A percentile compares a stretch with the other conserved stretches of the same genome.
These are phyloP conservation scores for Sugiyamaella marilandica DNA, from an alignment of 805 yeast species.

Conservation along the genomic window DNA sequence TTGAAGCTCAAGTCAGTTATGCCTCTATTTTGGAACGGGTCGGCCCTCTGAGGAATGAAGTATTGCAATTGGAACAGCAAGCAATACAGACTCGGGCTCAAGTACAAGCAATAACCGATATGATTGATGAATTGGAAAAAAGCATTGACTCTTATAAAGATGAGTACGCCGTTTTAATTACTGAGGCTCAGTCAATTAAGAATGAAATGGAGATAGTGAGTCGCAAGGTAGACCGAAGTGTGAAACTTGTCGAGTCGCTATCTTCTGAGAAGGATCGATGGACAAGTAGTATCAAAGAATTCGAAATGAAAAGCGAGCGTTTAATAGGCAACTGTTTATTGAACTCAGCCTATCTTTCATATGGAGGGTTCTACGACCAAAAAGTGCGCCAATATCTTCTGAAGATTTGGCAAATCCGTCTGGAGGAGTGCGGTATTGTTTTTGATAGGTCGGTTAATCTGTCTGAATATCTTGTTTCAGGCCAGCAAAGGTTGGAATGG, in stretches of 20 bases:
- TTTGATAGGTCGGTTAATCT: slow-evolving; percentile 32
- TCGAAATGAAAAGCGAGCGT: slow-evolving; percentile 40
- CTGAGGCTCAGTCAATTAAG: slow-evolving; percentile 74
- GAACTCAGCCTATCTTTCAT: slow-evolving; percentile 56
- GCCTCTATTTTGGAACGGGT: slow-evolving; percentile 63
- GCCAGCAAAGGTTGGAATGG: slow-evolving; percentile 48
- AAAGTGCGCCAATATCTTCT: slow-evolving; percentile 38
- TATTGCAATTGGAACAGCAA: slow-evolving; percentile 51
- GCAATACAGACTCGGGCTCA: slow-evolving; percentile 62
- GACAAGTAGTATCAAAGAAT: slow-evolving; percentile 54
- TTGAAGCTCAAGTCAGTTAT: slow-evolving; percentile 79
- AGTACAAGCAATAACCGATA: slow-evolving; percentile 68
- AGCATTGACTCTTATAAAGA: slow-evolving; percentile 65
- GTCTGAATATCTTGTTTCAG: slow-evolving; percentile 37
- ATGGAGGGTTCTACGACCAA: slow-evolving; percentile 57
- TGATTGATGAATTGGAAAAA: slow-evolving; percentile 68
- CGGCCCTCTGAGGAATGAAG: slow-evolving; percentile 70
- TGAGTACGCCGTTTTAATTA: slow-evolving; percentile 65
- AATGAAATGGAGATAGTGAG: slow-evolving; percentile 62
- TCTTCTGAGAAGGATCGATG: slow-evolving; percentile 69
- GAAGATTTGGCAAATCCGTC: slow-evolving; percentile 34
- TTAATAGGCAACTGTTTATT: slow-evolving; percentile 64
- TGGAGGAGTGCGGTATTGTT: slow-evolving; percentile 37
- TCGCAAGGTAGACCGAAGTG: slow-evolving; percentile 56
- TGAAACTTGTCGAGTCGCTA: slow-evolving; percentile 56